These are phyloP conservation scores for Piper betle DNA, from an alignment of 164 flowering plant species.

Conservation along the genomic window DNA sequence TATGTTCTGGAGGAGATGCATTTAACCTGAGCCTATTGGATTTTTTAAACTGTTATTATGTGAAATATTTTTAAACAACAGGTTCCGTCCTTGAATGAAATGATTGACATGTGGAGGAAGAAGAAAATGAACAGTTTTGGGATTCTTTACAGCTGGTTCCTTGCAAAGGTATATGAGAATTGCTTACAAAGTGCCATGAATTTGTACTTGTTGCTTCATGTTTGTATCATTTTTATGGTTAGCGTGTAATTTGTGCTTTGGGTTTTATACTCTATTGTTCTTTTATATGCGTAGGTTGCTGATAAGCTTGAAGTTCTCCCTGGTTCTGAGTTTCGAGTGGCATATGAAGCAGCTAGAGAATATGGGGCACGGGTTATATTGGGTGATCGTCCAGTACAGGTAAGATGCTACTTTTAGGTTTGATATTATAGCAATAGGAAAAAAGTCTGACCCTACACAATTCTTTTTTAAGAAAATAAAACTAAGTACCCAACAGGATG, in stretches of 20 bases:
- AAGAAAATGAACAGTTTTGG: constrained; percentile 56
- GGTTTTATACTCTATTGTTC: neutral
- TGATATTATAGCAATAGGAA: neutral
- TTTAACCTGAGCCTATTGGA: too few species aligned
- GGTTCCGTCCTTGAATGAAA: constrained; percentile 61
- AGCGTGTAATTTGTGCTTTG: neutral
- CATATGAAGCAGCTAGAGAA: constrained; percentile 82
- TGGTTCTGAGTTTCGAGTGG: constrained; percentile 94
- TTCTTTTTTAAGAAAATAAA: neutral
- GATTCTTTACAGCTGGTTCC: constrained; percentile 84
- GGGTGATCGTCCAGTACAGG: constrained; percentile 94
- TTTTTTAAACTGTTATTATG: too few species aligned
- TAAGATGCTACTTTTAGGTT: constrained; percentile 16
- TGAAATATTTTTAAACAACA: constrained; percentile 10
- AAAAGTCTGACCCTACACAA: neutral
- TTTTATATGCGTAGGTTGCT: constrained; percentile 43
- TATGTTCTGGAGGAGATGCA: too few species aligned
- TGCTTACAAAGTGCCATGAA: too few species aligned
- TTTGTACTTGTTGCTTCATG: neutral
- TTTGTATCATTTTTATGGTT: neutral
- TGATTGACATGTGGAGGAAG: constrained; percentile 80
- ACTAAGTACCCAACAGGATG: neutral
- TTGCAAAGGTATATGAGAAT: constrained; percentile 60
- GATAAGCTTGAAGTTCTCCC: constrained; percentile 79
- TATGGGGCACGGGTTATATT: constrained; percentile 86